Conservation (phyloP, 345 rosid genomes). For the Moringa oleifera region DNA sequence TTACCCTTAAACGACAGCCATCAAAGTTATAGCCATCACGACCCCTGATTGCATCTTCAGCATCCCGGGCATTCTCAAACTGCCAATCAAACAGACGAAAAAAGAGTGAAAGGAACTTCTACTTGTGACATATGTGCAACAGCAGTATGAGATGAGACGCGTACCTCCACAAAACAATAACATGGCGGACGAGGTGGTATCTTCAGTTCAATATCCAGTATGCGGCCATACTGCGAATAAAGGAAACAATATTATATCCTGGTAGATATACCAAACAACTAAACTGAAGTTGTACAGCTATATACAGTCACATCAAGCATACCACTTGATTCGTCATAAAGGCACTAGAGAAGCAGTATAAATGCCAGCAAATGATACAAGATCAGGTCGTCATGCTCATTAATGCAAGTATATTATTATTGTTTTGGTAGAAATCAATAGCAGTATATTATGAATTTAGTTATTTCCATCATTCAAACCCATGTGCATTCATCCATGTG, state of each 20-base stretch:
- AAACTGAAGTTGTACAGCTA: not conserved
- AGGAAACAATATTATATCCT: constrained; percentile 1
- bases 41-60: constrained; percentile 79
- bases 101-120: constrained; percentile 1
- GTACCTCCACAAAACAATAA: constrained; percentile 96
- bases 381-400: not conserved
- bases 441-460: not conserved
- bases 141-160: not conserved
- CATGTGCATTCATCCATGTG: too few species aligned
- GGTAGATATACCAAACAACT: not conserved
- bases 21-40: constrained; percentile 84
- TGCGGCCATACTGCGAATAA: constrained; percentile 68
- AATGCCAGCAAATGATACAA: not conserved
- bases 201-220: constrained; percentile 89
- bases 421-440: too few species aligned
- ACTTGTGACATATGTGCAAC: not conserved
- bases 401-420: too few species aligned
- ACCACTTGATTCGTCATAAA: not conserved
- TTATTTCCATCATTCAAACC: not conserved
- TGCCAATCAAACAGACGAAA: constrained; percentile 24
- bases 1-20: constrained; percentile 66
- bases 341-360: not conserved
- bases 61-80: constrained; percentile 64
- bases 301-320: not conserved
- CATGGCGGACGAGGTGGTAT: constrained; percentile 95